These are phyloP conservation scores for Ceratocystis colombiana DNA, from an alignment of 2,329 filamentous ascomycete species.

Conservation along the genomic window DNA sequence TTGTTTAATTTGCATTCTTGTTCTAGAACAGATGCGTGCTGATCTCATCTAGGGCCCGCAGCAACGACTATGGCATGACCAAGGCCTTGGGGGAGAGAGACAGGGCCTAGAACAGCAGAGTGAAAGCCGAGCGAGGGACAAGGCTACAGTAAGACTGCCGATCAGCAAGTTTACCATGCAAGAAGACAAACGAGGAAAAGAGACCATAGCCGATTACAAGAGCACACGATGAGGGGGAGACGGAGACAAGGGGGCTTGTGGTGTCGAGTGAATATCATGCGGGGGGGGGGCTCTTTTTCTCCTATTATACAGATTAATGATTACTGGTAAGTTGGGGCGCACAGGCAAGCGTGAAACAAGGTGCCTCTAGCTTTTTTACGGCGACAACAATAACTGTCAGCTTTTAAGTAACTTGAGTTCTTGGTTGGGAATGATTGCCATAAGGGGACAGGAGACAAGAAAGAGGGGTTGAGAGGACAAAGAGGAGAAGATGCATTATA, in stretches of 20 bases:
- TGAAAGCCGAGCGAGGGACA: neutral
- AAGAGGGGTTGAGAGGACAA: neutral
- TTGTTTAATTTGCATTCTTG: constrained; percentile 4
- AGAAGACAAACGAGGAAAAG: neutral
- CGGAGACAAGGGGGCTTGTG: neutral
- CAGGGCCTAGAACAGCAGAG: constrained; percentile 4
- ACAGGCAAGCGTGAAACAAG: constrained; percentile 9
- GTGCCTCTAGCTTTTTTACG: neutral
- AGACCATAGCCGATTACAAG: too few species aligned
- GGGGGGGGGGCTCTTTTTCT: neutral
- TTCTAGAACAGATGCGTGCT: constrained; percentile 9
- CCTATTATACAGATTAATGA: neutral
- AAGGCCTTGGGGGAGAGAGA: neutral
- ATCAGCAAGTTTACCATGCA: neutral
- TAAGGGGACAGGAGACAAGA: neutral
- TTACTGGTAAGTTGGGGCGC: neutral
- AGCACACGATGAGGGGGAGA: neutral
- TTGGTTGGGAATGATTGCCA: neutral
- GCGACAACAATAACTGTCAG: neutral
- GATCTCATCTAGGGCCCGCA: constrained; percentile 7
- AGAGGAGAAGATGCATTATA: neutral
- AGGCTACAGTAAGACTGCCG: constrained; percentile 6
- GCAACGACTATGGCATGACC: constrained; percentile 8
- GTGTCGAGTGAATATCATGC: neutral
- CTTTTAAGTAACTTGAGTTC: neutral